Conservation (phyloP, 805 yeast genomes). For the Wickerhamiella lipophila region DNA sequence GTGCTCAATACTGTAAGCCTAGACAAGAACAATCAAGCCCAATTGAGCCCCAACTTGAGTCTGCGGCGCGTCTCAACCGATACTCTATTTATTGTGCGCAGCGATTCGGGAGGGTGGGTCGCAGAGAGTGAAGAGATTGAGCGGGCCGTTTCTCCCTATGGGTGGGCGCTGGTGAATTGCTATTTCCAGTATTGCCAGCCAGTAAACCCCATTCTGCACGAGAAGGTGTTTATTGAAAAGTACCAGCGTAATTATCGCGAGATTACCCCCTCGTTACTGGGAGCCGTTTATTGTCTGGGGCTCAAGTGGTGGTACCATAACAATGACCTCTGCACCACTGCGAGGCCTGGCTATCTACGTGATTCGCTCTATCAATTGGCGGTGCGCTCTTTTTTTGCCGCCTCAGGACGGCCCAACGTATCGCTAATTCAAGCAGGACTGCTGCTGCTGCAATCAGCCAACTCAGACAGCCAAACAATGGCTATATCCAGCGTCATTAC, state of each 20-base stretch:
- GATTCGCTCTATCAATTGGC: conserved; percentile 59
- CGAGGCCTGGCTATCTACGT: conserved; percentile 55
- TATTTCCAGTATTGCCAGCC: conserved; percentile 84
- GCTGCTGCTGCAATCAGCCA: conserved; percentile 38
- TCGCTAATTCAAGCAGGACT: conserved; percentile 46
- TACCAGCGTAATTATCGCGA: conserved; percentile 84
- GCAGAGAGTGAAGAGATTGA: conserved; percentile 76
- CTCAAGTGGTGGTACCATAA: conserved; percentile 92
- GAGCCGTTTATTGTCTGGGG: conserved; percentile 81
- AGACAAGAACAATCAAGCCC: conserved; percentile 70
- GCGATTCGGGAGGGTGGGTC: conserved; percentile 65
- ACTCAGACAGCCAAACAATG: conserved; percentile 58
- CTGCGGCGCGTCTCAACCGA: conserved; percentile 68
- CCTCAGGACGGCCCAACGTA: conserved; percentile 73
- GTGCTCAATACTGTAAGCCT: conserved; percentile 51
- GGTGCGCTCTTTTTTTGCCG: conserved; percentile 49
- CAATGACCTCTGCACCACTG: conserved; percentile 57
- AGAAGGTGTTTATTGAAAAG: conserved; percentile 81
- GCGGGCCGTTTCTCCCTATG: conserved; percentile 80
- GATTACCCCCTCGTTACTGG: conserved; percentile 78
- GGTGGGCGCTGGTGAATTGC: conserved; percentile 52
- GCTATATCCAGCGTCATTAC: conserved; percentile 75
- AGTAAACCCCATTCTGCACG: conserved; percentile 80
- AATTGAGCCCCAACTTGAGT: conserved; percentile 49
- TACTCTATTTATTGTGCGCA: conserved; percentile 58